Evolutionary conservation across 192 early-diverging fungal genomes (phyloP).

Genomic region (Rhizoclosmatium globosum): DNA sequence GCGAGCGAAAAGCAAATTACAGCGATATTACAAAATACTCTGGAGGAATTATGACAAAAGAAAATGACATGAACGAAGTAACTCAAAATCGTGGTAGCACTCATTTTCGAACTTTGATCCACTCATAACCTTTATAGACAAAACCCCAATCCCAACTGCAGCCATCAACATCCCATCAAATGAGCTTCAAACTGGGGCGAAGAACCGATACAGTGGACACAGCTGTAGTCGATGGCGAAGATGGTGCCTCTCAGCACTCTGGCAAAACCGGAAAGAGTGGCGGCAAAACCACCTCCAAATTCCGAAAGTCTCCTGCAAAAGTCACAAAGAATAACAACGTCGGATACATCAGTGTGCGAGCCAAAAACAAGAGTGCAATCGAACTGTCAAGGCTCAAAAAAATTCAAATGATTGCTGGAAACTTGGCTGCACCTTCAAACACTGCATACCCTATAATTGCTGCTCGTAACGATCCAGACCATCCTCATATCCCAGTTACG

Average conservation of each 20-base stretch:
- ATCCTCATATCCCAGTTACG: constrained; percentile 20
- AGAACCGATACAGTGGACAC: background rate
- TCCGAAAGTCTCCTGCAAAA: background rate
- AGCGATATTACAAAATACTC: too few relatives aligned
- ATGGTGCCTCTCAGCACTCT: background rate
- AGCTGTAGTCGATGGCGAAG: constrained; percentile 8
- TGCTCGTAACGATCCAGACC: constrained; percentile 4
- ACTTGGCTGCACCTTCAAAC: background rate
- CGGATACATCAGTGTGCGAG: constrained; percentile 19
- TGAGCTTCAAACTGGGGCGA: constrained; percentile 10
- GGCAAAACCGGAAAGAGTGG: background rate
- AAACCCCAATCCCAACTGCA: background rate
- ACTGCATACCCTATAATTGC: background rate
- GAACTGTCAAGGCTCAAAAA: constrained; percentile 19
- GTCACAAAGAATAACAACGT: background rate
- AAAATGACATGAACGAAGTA: too few relatives aligned
- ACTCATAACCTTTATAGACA: background rate
- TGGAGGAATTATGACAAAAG: too few relatives aligned
- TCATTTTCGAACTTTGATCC: too few relatives aligned
- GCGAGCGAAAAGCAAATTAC: too few relatives aligned
- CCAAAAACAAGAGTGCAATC: constrained; percentile 20
- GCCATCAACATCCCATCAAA: constrained; percentile 21
- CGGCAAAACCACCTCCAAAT: background rate
- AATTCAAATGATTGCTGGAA: constrained; percentile 9
- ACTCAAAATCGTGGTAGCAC: too few relatives aligned